A percentile compares a stretch with the other conserved stretches of the same genome.
phyloP scores from a whole-genome alignment of 2,329 filamentous ascomycete genomes.

The Ceratocystis diversiconidia region DNA sequence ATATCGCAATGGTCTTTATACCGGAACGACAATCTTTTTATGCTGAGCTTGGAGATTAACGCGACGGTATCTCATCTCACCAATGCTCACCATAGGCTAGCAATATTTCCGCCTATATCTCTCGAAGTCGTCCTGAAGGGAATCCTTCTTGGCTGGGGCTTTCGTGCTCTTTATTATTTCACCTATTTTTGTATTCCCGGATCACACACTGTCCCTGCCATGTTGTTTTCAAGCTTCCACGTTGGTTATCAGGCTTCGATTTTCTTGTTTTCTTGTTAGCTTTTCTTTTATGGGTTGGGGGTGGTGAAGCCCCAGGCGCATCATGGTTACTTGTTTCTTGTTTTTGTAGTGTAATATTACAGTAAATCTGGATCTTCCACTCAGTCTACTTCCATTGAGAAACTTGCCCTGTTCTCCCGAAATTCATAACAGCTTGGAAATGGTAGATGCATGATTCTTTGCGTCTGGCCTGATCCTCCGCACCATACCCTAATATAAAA shows the following conservation, averaged over 20 bases:
- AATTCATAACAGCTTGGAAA: no score
- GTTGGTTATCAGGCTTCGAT: neutral
- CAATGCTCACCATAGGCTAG: neutral
- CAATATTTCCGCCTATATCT: neutral
- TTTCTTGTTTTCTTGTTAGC: neutral
- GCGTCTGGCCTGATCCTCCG: no score
- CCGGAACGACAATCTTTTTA: neutral
- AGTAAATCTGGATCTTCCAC: neutral
- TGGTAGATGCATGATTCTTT: no score
- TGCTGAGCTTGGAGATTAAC: neutral
- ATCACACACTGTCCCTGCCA: neutral
- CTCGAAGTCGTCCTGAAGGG: neutral
- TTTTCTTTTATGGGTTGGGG: neutral
- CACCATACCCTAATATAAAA: no score
- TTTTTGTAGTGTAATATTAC: neutral
- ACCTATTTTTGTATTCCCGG: constrained; percentile 2
- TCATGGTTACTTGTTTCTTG: constrained; percentile 4
- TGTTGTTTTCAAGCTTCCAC: constrained; percentile 15
- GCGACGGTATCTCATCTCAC: neutral
- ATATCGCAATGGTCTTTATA: neutral
- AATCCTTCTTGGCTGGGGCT: neutral
- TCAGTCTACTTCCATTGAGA: neutral
- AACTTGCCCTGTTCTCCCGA: no score
- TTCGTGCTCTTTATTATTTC: constrained; percentile 4
- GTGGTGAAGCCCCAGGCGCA: constrained; percentile 1